These are phyloP conservation scores for Alternaria infectoria DNA, from an alignment of 2,329 filamentous ascomycete species.

Conservation along the genomic window DNA sequence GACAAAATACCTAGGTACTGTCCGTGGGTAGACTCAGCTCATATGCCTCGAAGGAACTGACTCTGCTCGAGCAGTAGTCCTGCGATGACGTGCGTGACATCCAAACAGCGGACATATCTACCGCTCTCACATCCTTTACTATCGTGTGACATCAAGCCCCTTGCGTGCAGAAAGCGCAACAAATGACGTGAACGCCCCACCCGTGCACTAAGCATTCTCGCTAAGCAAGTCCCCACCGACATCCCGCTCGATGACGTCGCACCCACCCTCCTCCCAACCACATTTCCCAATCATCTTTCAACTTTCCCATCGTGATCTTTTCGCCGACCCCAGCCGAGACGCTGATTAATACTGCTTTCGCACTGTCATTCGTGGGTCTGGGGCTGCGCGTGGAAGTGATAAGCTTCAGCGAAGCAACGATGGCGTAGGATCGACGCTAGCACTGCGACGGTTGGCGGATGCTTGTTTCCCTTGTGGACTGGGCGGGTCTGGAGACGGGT, in stretches of 20 bases:
- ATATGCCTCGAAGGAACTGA: background rate
- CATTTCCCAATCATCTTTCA: conserved; percentile 3
- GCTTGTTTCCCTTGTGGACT: conserved; percentile 5
- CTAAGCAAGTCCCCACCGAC: conserved; percentile 1
- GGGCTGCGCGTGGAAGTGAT: conserved; percentile 11
- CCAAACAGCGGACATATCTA: background rate
- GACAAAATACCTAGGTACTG: no score
- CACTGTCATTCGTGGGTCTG: background rate
- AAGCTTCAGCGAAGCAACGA: conserved; percentile 10
- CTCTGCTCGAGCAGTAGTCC: background rate
- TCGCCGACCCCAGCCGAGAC: background rate
- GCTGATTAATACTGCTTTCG: background rate
- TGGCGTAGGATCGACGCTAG: conserved; percentile 1
- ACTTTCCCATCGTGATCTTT: background rate
- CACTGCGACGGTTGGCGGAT: background rate
- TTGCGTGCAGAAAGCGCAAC: background rate
- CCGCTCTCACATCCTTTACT: background rate
- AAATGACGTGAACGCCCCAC: conserved; percentile 10
- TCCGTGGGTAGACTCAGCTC: no score
- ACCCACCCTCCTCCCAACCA: background rate
- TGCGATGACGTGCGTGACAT: background rate
- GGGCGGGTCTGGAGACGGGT: background rate
- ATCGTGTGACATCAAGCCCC: background rate
- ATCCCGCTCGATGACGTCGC: conserved; percentile 3
- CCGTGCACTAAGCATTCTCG: conserved; percentile 4